Percentiles rank a stretch among this genome's conserved stretches.
Conservation (phyloP, 805 yeast species). For the Suhomyces faveliae region DNA sequence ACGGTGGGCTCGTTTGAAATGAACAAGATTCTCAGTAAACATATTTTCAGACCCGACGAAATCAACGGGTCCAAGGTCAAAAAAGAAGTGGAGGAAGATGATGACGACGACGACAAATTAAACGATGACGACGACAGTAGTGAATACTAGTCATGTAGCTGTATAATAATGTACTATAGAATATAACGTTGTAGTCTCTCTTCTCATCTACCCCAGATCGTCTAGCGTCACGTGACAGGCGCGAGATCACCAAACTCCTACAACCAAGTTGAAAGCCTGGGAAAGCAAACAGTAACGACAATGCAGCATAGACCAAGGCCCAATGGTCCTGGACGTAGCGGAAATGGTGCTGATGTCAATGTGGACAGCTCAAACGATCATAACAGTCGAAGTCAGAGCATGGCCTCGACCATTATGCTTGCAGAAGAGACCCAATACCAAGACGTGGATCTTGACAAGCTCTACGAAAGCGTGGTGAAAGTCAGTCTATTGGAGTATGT, state of each 20-base stretch:
- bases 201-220: slow-evolving; percentile 1
- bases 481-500: slow-evolving; percentile 57
- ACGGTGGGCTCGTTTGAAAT: slow-evolving; percentile 55
- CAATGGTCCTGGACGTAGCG: background rate
- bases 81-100: slow-evolving; percentile 6
- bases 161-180: slow-evolving; percentile 4
- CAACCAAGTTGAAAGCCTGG: background rate
- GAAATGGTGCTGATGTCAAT: background rate
- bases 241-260: slow-evolving; percentile 1
- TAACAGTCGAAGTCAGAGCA: slow-evolving; percentile 20
- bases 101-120: slow-evolving; percentile 7
- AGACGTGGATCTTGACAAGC: slow-evolving; percentile 22
- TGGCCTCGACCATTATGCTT: slow-evolving; percentile 22
- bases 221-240: slow-evolving; percentile 4
- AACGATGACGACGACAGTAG: slow-evolving; percentile 10
- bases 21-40: slow-evolving; percentile 54
- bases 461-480: slow-evolving; percentile 55
- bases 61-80: slow-evolving; percentile 9
- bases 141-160: slow-evolving; percentile 3
- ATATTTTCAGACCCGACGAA: slow-evolving; percentile 42
- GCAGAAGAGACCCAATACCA: slow-evolving; percentile 13
- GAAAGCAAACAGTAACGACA: background rate
- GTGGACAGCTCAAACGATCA: background rate
- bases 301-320: slow-evolving; percentile 2
- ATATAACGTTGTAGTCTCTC: background rate